Percentiles rank a stretch among this genome's conserved stretches.
These are phyloP conservation scores for Psidium guajava DNA, from an alignment of 345 rosid species.

Conservation along the genomic window DNA sequence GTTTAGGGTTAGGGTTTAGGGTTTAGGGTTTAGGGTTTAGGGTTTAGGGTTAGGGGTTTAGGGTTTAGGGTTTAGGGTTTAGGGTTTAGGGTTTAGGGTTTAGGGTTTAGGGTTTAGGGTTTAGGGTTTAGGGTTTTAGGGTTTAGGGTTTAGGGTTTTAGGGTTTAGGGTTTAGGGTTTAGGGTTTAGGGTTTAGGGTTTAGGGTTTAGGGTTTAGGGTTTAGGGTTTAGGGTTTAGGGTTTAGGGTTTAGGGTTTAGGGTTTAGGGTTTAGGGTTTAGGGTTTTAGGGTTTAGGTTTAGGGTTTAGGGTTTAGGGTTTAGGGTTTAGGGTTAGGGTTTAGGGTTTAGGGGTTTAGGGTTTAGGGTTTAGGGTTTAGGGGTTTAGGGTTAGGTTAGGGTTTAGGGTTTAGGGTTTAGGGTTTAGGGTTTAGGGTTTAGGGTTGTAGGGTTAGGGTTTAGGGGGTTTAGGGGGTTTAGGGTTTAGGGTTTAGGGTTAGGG, in stretches of 20 bases:
- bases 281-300: neutral
- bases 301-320: neutral
- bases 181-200: neutral
- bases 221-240: conserved; percentile 4
- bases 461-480: conserved; percentile 13
- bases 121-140: no score
- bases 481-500: conserved; percentile 13
- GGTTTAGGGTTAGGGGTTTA: no score
- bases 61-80: no score
- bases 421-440: conserved; percentile 1
- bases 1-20: no score
- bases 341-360: conserved; percentile 1
- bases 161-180: neutral
- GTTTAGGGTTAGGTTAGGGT: neutral
- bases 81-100: no score
- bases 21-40: no score
- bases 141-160: no score
- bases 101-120: no score
- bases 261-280: conserved; percentile 6
- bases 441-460: conserved; percentile 1
- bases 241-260: conserved; percentile 6
- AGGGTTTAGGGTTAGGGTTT: neutral
- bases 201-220: conserved; percentile 1
- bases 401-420: neutral
- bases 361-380: conserved; percentile 2